Evolutionary conservation across 169 alveolate species (phyloP), one percentile per base, ranked within the genome.

Genomic region (Plasmodium coatneyi): DNA sequence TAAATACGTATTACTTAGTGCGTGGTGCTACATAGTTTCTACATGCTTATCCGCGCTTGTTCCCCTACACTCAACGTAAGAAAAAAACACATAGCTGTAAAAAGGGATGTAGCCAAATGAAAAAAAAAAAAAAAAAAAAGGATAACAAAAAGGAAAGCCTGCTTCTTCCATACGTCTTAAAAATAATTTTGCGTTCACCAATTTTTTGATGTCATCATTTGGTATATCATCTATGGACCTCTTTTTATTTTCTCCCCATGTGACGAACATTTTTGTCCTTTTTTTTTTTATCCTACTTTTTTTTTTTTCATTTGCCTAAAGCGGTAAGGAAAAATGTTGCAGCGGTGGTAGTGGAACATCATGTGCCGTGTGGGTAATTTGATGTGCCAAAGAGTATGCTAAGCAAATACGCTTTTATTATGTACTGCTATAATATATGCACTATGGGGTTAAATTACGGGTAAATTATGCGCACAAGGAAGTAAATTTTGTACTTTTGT

Each of bases 271-370:
- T 66, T 66, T 66, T 66, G 30, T 66, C 36, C 36, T 66, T 1
- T 66, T 66, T 66, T 66, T 66, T 66, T 66, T 66, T 39, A 1
- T 5, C 5, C n/a, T 12, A 9, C 5, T 66, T 66, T 66, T 22
- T 66, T 66, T 66, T 66, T 56, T 56, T 39, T 5, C 0, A 1
- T 39, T 22, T 66, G 30, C 36, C 76, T 19, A 66, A 25, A 66
- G 36, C 30, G 30, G 36, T 66, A 66, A 60, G 22, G 41, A 32
- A 66, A 43, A 43, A 66, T 7, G 76, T 66, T 66, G 76, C 76
- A 66, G 76, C 76, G n/a, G 76, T n/a, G 76, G 76, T 66, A 16
- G 76, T 66, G 36, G n/a, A n/a, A 66, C 34, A 66, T 66, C n/a
- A 3, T 32, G 60, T 49, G 76, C 76, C 76, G 36, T 66, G 76